Evolutionary conservation across 495 filamentous ascomycete species (phyloP).

Genomic region (Lophiotrema nucula): DNA sequence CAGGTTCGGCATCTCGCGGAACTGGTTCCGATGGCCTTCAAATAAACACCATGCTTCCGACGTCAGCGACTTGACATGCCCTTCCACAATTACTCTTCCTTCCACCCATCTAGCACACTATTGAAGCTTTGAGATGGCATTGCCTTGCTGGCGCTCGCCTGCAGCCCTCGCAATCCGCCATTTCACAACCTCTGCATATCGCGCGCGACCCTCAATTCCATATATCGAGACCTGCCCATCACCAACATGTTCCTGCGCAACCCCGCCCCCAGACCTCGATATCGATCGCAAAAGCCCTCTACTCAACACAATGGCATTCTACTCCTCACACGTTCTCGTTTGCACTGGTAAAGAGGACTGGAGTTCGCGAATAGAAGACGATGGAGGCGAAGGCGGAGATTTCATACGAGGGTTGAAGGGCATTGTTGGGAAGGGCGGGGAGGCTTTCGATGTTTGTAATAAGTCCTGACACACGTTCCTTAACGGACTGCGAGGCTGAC

Average conservation of each 20-base stretch:
- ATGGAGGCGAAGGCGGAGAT: conserved; percentile 52
- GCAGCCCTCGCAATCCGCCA: background rate
- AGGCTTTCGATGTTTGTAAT: conserved; percentile 66
- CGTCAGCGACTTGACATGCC: too few relatives aligned
- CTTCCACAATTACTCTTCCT: background rate
- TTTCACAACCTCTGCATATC: background rate
- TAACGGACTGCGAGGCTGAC: background rate
- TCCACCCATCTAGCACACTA: background rate
- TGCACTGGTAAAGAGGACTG: conserved; percentile 80
- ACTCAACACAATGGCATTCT: conserved; percentile 72
- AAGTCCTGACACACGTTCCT: background rate
- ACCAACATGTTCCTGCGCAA: conserved; percentile 67
- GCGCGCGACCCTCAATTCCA: conserved; percentile 1
- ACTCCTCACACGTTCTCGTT: conserved; percentile 78
- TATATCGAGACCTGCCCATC: conserved; percentile 57
- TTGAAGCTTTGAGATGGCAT: background rate
- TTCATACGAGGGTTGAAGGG: conserved; percentile 70
- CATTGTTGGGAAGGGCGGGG: conserved; percentile 63
- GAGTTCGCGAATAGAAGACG: conserved; percentile 68
- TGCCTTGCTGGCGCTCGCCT: background rate
- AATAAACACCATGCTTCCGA: conserved; percentile 2
- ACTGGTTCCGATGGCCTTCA: background rate
- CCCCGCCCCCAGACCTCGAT: conserved; percentile 64
- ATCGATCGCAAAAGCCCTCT: conserved; percentile 72
- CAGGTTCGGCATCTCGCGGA: background rate